Evolutionary conservation across 2,329 filamentous ascomycete species (phyloP).

Genomic region (Drechmeria coniospora): DNA sequence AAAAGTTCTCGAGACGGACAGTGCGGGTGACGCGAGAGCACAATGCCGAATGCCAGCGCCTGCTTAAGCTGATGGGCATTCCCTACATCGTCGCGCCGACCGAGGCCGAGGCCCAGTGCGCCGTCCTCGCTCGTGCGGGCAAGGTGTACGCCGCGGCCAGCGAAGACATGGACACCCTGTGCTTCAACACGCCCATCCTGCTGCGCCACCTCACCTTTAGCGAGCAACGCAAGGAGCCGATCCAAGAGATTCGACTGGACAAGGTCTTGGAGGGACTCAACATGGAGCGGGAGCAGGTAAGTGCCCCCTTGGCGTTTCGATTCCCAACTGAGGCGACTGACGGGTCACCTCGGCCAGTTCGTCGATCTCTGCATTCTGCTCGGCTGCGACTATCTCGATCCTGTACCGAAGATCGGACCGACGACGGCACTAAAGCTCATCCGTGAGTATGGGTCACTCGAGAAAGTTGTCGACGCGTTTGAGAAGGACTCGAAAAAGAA

Average conservation of each 20-base stretch:
- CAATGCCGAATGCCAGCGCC: conserved; percentile 81
- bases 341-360: conserved; percentile 42
- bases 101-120: conserved; percentile 94
- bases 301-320: background rate
- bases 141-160: conserved; percentile 96
- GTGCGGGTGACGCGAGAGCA: conserved; percentile 94
- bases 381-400: conserved; percentile 94
- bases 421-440: conserved; percentile 87
- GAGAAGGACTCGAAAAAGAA: conserved; percentile 69
- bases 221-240: conserved; percentile 93
- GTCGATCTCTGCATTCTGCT: conserved; percentile 96
- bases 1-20: conserved; percentile 89
- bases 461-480: conserved; percentile 76
- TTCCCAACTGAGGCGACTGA: conserved; percentile 3
- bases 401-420: conserved; percentile 86
- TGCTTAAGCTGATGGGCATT: conserved; percentile 90
- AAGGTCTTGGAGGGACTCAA: conserved; percentile 72
- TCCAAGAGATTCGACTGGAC: conserved; percentile 83
- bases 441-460: conserved; percentile 75
- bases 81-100: conserved; percentile 92
- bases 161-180: conserved; percentile 98
- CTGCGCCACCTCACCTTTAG: conserved; percentile 90
- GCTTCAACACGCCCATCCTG: conserved; percentile 83
- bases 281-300: conserved; percentile 79
- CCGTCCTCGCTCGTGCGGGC: conserved; percentile 70